Evolutionary conservation across 306 rosid species (phyloP), one percentile per base, ranked within the genome.

Genomic region (Malus orientalis): DNA sequence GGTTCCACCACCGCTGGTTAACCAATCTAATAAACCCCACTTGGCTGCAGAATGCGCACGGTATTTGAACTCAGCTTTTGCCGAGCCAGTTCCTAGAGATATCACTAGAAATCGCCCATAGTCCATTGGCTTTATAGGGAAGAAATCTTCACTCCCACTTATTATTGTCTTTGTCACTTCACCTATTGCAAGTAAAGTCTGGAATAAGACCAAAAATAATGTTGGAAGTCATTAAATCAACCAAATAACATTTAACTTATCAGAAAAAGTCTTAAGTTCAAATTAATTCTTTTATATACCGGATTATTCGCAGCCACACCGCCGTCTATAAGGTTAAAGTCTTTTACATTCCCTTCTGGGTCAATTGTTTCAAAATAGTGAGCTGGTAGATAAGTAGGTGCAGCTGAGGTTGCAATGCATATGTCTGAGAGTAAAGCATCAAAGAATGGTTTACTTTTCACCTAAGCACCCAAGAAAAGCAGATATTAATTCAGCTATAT

Each of bases 221-320:
- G 25, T 57, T n/a, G 19, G 54, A 14, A 19, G 25, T n/a, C 61
- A n/a, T 49, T 55, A 22, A 54, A 13, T 55, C 16, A 36, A 55
- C 4, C 25, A 57, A 57, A 19, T 55, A 55, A 57, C 5, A n/a
- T 57, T 19, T 57, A 19, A 19, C 12, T 1, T n/a, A 10, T 74
- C 16, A 15, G 6, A 11, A 3, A n/a, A 47, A 4, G 3, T 19
- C 8, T 27, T 3, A n/a, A 20, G 22, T 36, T 32, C 1, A 5
- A 32, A n/a, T 6, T 36, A 57, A 8, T 8, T 57, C 13, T 16
- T 4, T 1, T 30, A 30, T 13, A 20, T 11, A 89, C 93, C 69
- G 91, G 96, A 51, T 88, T 91, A 78, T 91, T 91, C 57, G 91
- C 96, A 40, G 90, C 87, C 25, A 91, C 83, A 1, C 96, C 93